These are phyloP conservation scores for Pilasporangium apinafurcum DNA, from an alignment of 352 stramenopile genomes.

Conservation along the genomic window DNA sequence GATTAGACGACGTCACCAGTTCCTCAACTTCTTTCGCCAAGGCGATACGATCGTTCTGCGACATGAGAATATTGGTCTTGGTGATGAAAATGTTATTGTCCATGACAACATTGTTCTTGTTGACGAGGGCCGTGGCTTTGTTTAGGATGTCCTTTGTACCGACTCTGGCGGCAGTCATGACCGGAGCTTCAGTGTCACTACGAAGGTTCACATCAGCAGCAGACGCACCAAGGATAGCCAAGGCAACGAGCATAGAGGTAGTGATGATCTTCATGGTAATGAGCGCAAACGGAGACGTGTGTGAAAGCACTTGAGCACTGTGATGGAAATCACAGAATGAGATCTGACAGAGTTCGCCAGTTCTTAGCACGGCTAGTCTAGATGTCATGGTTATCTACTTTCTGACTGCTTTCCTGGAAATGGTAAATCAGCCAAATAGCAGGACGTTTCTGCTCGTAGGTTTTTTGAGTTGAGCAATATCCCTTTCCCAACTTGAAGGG, in stretches of 20 bases:
- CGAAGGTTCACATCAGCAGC: neutral
- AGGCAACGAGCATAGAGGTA: neutral
- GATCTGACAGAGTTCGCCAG: too few species aligned
- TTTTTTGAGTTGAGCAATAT: too few species aligned
- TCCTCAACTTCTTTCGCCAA: constrained; percentile 13
- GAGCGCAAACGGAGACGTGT: neutral
- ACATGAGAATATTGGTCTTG: constrained; percentile 22
- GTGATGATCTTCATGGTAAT: constrained; percentile 2
- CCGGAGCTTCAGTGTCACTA: neutral
- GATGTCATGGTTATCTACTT: too few species aligned
- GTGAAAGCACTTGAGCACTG: too few species aligned
- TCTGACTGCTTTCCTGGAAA: too few species aligned
- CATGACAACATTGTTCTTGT: constrained; percentile 31
- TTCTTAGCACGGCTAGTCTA: too few species aligned
- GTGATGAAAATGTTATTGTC: constrained; percentile 32
- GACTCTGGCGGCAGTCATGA: constrained; percentile 2
- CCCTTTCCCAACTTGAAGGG: too few species aligned
- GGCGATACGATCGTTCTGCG: constrained; percentile 22
- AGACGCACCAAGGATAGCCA: neutral
- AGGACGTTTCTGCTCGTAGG: too few species aligned
- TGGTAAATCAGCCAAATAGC: too few species aligned
- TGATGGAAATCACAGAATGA: too few species aligned
- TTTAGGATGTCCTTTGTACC: constrained; percentile 14
- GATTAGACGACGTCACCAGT: neutral
- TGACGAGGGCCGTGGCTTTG: constrained; percentile 19